Base-by-base conservation (phyloP, 129 eudicot species). In the Flaveria brownii region DNA sequence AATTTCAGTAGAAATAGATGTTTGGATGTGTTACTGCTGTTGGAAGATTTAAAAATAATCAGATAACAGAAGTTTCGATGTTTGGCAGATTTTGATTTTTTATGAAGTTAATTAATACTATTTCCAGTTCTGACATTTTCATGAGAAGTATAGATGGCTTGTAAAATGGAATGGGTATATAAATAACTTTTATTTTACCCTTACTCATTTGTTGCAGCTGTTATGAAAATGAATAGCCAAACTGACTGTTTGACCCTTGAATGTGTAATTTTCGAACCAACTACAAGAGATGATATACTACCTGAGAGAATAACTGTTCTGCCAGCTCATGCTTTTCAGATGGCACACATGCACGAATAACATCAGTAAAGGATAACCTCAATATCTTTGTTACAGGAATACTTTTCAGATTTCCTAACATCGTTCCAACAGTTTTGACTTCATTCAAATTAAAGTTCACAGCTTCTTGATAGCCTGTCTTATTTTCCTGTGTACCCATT, bases 221-320 rank as follows among this genome's bases (percentile, higher is more conserved):
- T 9, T 66, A 36, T 65, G 23, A 15, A 65, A 65, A 36, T n/a
- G 5, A 65, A 15, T 5, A 65, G 6, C 70, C 49, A 36, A 33
- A 65, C 70, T 8, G 20, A 65, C 16, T 15, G 16, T 36, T 9
- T 65, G 25, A 65, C 49, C 70, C 17, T 47, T 5, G 18, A 68
- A 68, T 18, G 46, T 74, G 36, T 45, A 78, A 28, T 47, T 46
- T 45, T 59, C 16, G 5, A 64, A 63, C 18, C 14, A 50, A 39
- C 54, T 57, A 55, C 23, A 26, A 23, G 71, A 42, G 10, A 49
- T 46, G 41, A 62, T 14, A 18, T 39, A 56, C 22, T 56, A 93
- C 98, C 98, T 93, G 98, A 74, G 47, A 74, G 72, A 93, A 76
- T 70, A 93, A 81, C 68, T 76, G 80, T 81, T 90, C 89, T 9